Base-by-base conservation (phyloP, 768 basidiomycete genomes). In the Cystoderma amianthinum region DNA sequence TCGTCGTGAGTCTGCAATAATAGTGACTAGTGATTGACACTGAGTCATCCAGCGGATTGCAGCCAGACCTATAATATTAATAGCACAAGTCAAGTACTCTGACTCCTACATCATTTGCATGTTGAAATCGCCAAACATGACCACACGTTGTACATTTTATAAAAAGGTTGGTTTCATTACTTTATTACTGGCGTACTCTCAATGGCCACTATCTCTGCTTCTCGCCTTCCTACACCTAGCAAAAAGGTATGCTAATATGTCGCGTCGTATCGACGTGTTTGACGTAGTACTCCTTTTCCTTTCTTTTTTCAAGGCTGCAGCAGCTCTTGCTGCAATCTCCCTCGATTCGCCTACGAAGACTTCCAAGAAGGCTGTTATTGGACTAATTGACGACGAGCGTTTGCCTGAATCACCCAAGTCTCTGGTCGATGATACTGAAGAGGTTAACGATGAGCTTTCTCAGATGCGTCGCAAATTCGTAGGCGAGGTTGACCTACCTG, bases 401-500 rank as follows among this genome's bases (percentile, higher is more conserved):
- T 59, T 61, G 18, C 58, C 63, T 15, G 49, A 63, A 21, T 64
- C 65, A 22, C 64, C 64, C 15, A 54, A 52, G 19, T 60, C 61
- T 32, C 5, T 45, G 3, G n/a, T 7, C 7, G 43, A 44, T 9
- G 61, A 63, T 1, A 64, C 64, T 7, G 18, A 68, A 20, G 67
- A 67, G 6, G 42, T 66, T 3, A 19, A 15, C 20, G 50, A 53
- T 25, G 40, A 34, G 5, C 20, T 56, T 12, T 45, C 43, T 15
- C 46, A 48, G 16, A 43, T 58, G 22, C 69, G 72, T 12, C 61
- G 57, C 41, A 73, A 72, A 36, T 86, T 80, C 51, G 83, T 88
- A 17, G 83, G 86, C 23, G 80, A 85, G 20, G 58, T 85, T 32
- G 72, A 82, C 45, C 70, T 86, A 41, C 71, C 77, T 12, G 80